These are phyloP conservation scores for Auriculariales sp. DNA, from an alignment of 768 basidiomycete species.

Conservation along the genomic window DNA sequence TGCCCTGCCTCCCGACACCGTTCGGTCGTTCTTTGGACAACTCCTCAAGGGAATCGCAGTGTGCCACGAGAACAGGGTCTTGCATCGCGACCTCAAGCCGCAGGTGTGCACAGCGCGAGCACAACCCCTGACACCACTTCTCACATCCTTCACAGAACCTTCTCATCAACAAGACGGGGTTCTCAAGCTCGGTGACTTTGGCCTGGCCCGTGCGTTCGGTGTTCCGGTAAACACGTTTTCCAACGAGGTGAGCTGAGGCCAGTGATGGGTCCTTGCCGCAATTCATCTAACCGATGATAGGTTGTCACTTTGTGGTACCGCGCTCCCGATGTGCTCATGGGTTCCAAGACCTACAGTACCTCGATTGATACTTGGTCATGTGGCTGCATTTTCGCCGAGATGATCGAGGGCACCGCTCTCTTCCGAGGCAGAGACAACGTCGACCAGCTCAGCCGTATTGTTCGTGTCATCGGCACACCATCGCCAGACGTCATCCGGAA, in stretches of 20 bases:
- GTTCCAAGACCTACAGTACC: constrained; percentile 93
- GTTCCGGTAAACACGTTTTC: constrained; percentile 99
- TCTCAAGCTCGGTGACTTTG: constrained; percentile 95
- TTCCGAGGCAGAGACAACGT: constrained; percentile 96
- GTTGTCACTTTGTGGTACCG: constrained; percentile 99
- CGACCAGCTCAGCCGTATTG: constrained; percentile 92
- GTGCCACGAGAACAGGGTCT: constrained; percentile 95
- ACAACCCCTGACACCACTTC: constrained; percentile 20
- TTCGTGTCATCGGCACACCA: constrained; percentile 93
- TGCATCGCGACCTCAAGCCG: constrained; percentile 61
- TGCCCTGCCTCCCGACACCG: constrained; percentile 66
- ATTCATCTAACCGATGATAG: constrained; percentile 21
- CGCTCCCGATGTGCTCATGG: constrained; percentile 92
- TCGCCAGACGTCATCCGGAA: constrained; percentile 76
- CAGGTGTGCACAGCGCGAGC: no score
- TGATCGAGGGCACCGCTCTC: constrained; percentile 93
- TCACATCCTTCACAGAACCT: constrained; percentile 98
- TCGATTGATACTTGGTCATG: constrained; percentile 99
- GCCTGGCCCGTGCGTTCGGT: constrained; percentile 91
- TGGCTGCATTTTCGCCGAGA: constrained; percentile 98
- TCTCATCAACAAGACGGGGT: constrained; percentile 96
- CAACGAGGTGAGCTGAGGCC: constrained; percentile 80
- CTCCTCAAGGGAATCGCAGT: constrained; percentile 94
- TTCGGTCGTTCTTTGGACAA: constrained; percentile 96
- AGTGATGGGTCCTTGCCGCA: constrained; percentile 10